Percentiles rank a stretch among this genome's conserved stretches.
Evolutionary conservation across 352 stramenopile genomes (phyloP).

Genomic region (Phytophthora tentaculata): DNA sequence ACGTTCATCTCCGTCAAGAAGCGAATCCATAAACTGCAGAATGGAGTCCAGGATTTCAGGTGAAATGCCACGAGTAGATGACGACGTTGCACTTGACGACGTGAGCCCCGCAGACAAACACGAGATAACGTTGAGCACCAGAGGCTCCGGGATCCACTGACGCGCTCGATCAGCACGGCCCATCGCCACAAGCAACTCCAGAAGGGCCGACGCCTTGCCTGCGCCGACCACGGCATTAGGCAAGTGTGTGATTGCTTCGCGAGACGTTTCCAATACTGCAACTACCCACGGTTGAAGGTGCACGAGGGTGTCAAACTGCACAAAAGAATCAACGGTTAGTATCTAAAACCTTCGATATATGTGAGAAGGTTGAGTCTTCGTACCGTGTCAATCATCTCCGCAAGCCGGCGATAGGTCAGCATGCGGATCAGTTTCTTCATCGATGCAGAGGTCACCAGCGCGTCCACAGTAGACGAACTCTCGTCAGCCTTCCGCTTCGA

Average conservation of each 20-base stretch:
- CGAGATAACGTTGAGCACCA: slow-evolving; percentile 63
- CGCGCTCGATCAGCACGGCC: slow-evolving; percentile 51
- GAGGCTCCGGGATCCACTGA: slow-evolving; percentile 39
- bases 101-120: slow-evolving; percentile 70
- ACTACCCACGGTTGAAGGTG: slow-evolving; percentile 69
- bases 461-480: slow-evolving; percentile 12
- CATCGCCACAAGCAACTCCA: slow-evolving; percentile 80
- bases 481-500: slow-evolving; percentile 32
- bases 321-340: slow-evolving; percentile 16
- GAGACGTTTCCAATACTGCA: slow-evolving; percentile 48
- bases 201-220: slow-evolving; percentile 73
- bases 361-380: slow-evolving; percentile 1
- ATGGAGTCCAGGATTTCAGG: slow-evolving; percentile 75
- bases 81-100: slow-evolving; percentile 24
- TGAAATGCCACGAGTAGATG: slow-evolving; percentile 54
- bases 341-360: not conserved
- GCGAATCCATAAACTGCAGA: slow-evolving; percentile 76
- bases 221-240: slow-evolving; percentile 76
- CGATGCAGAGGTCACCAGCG: slow-evolving; percentile 33
- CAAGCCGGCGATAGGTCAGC: slow-evolving; percentile 74
- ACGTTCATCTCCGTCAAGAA: slow-evolving; percentile 79
- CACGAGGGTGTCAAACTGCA: slow-evolving; percentile 74
- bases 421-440: slow-evolving; percentile 87
- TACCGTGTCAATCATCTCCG: slow-evolving; percentile 76
- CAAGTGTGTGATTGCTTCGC: slow-evolving; percentile 71